These are phyloP conservation scores for Stagonosporopsis tanaceti DNA, from an alignment of 2,329 filamentous ascomycete genomes.

Conservation along the genomic window DNA sequence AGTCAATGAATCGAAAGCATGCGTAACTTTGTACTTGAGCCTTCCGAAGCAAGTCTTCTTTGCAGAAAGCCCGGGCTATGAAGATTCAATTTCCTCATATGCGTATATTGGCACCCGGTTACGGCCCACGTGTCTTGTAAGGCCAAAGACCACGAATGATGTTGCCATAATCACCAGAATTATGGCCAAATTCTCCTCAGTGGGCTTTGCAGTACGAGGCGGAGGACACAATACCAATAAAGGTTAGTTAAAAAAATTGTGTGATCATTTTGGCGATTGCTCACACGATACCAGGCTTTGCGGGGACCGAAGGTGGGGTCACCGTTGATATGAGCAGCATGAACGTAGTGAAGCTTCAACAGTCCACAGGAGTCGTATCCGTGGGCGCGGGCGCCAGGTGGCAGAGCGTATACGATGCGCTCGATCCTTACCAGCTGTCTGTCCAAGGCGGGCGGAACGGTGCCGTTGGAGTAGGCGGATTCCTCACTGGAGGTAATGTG, in stretches of 20 bases:
- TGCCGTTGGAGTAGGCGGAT: constrained; percentile 10
- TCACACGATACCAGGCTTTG: background rate
- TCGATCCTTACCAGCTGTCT: constrained; percentile 8
- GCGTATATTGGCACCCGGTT: constrained; percentile 7
- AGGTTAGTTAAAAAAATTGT: background rate
- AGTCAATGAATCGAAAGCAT: background rate
- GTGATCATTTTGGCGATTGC: too few relatives aligned
- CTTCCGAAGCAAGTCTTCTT: background rate
- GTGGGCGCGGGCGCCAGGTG: constrained; percentile 17
- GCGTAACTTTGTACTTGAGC: background rate
- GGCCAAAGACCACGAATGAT: constrained; percentile 3
- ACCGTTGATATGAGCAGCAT: background rate
- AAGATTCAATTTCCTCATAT: constrained; percentile 14
- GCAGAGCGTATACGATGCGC: constrained; percentile 15
- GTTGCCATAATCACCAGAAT: constrained; percentile 4
- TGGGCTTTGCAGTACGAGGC: background rate
- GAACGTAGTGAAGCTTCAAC: background rate
- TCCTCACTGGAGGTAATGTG: constrained; percentile 14
- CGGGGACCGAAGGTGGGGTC: background rate
- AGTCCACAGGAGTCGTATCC: background rate
- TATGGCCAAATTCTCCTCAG: background rate
- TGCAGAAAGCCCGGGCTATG: background rate
- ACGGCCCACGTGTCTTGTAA: constrained; percentile 7
- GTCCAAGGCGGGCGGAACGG: constrained; percentile 13
- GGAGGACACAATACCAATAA: background rate